Conservation (phyloP, 305 asterid genomes). For the Salvia sclarea region DNA sequence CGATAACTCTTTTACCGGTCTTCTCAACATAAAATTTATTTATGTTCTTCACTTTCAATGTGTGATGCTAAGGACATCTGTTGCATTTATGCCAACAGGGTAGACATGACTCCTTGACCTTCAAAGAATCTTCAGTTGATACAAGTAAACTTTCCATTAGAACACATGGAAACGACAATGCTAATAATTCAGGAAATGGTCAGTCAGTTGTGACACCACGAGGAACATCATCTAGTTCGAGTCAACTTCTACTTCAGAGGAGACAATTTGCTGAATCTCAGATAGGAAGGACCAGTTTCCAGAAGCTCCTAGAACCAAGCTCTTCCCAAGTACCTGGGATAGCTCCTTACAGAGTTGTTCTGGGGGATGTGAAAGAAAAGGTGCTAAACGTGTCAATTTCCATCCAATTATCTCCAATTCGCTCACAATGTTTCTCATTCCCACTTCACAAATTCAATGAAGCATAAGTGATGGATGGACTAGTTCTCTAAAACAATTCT, state of each 20-base stretch:
- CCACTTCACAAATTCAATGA: conserved; percentile 2
- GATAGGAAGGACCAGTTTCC: conserved; percentile 85
- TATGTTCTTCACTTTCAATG: conserved; percentile 14
- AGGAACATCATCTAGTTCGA: conserved; percentile 50
- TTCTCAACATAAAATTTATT: too few species aligned
- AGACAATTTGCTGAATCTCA: conserved; percentile 80
- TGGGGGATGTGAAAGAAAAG: conserved; percentile 90
- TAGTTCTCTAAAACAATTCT: conserved; percentile 5
- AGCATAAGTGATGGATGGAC: not conserved
- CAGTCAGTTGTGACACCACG: conserved; percentile 51
- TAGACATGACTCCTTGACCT: conserved; percentile 39
- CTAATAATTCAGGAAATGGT: conserved; percentile 43
- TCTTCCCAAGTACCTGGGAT: conserved; percentile 79
- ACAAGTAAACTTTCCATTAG: conserved; percentile 37
- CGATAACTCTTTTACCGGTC: conserved; percentile 1
- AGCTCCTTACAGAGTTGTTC: conserved; percentile 93
- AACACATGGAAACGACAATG: conserved; percentile 51
- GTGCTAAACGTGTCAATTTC: conserved; percentile 37
- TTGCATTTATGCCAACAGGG: conserved; percentile 51
- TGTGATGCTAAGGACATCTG: conserved; percentile 1
- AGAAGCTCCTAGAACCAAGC: conserved; percentile 92
- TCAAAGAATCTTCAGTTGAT: conserved; percentile 38
- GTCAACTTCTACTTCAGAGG: conserved; percentile 74
- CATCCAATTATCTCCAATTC: conserved; percentile 8
- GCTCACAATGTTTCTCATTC: conserved; percentile 12